Evolutionary conservation across 2,329 filamentous ascomycete species (phyloP).

Genomic region (Aspergillus sp.): DNA sequence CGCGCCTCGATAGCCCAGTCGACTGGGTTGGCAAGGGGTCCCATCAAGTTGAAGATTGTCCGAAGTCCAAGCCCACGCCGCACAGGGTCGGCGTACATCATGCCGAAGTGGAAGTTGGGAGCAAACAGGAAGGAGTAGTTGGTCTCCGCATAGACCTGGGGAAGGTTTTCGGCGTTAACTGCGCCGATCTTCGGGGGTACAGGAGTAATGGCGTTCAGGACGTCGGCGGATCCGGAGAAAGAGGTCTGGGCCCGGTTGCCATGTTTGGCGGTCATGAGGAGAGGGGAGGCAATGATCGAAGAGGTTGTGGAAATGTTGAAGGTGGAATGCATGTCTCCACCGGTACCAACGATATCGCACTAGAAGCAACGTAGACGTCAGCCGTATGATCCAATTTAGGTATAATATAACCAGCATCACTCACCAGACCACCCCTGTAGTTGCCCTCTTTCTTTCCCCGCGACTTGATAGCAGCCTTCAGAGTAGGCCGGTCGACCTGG

Average conservation of each 20-base stretch:
- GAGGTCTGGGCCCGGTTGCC: slow-evolving; percentile 95
- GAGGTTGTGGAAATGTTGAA: slow-evolving; percentile 98
- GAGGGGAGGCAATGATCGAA: slow-evolving; percentile 84
- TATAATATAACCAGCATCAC: slow-evolving; percentile 32
- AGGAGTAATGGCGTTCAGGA: slow-evolving; percentile 75
- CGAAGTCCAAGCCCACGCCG: slow-evolving; percentile 87
- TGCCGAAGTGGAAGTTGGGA: slow-evolving; percentile 93
- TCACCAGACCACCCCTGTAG: slow-evolving; percentile 82
- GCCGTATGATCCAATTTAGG: not conserved
- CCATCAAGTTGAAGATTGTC: slow-evolving; percentile 96
- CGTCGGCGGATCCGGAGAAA: slow-evolving; percentile 91
- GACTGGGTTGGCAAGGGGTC: slow-evolving; percentile 87
- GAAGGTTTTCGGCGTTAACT: slow-evolving; percentile 71
- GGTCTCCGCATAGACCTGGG: slow-evolving; percentile 71
- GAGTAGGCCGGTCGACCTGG: slow-evolving; percentile 64
- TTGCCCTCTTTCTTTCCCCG: slow-evolving; percentile 67
- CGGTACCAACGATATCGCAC: slow-evolving; percentile 96
- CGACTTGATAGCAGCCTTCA: slow-evolving; percentile 63
- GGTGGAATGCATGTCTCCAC: slow-evolving; percentile 93
- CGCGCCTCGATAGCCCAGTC: slow-evolving; percentile 83
- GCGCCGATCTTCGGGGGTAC: slow-evolving; percentile 72
- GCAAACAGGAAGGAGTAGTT: slow-evolving; percentile 97
- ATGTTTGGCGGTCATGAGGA: slow-evolving; percentile 88
- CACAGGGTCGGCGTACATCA: slow-evolving; percentile 83
- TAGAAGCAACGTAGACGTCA: slow-evolving; percentile 29